Evolutionary conservation across 257 asterid genomes (phyloP), one percentile per base, ranked within the genome.

Genomic region (Echium plantagineum): DNA sequence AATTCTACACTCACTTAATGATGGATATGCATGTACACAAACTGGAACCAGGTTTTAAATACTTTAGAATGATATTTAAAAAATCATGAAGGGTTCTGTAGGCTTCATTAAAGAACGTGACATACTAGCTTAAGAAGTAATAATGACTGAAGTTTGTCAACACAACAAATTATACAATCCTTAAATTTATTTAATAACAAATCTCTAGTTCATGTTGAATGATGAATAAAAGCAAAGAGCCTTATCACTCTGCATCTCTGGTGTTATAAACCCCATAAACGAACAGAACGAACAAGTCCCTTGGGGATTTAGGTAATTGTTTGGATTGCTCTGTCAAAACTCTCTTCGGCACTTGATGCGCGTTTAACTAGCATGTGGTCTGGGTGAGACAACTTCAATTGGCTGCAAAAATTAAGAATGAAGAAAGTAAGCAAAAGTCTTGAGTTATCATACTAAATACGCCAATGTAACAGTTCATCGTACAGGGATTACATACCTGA

Each of bases 321-420:
- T 80, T 89, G 97, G 60, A 83, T 67, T 19, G 94, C 94, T 75
- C 94, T 75, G 61, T 89, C 95, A 21, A 86, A 89, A 68, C 63
- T 67, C 74, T 86, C 95, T 68, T 86, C 97, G 0, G 94, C 85
- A 8, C 79, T 61, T 32, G 89, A 73, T 3, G 78, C 74, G 10
- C 90, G 87, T 64, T 79, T 84, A 21, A 80, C 86, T 21, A 89
- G 95, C 65, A 74, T 46, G 78, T 89, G 97, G 19, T 82, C 85
- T 21, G 95, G 95, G 74, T 86, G 84, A 5, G 95, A 79, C 68
- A 89, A 66, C 72, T 82, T 89, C 85, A 89, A 72, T 75, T 89
- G 97, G 79, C 97, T 89, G 94, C 74, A 72, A 63, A 72, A 62
- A 16, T 59, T 16, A 51, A 19, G 28, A 18, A 53, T 19, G 57